Conservation (phyloP, 2,329 filamentous ascomycete species). For the Cladosporium sp. region DNA sequence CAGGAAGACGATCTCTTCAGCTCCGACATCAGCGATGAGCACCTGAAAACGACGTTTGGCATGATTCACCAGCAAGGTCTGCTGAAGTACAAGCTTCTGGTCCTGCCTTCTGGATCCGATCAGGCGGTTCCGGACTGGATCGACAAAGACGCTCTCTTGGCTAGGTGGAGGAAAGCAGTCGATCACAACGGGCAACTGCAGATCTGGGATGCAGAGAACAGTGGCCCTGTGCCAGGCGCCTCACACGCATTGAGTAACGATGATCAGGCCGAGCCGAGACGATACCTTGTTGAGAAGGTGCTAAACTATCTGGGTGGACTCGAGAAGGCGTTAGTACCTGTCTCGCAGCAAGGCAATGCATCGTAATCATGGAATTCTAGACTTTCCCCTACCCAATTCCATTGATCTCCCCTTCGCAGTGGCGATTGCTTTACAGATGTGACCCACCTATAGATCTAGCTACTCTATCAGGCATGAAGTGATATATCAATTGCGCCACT, state of each 20-base stretch:
- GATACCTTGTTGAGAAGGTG: constrained; percentile 19
- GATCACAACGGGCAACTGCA: constrained; percentile 33
- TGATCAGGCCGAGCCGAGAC: constrained; percentile 40
- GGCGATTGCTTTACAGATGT: too few relatives aligned
- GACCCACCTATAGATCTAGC: too few relatives aligned
- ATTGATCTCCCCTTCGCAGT: too few relatives aligned
- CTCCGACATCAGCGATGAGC: constrained; percentile 59
- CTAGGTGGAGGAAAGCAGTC: constrained; percentile 51
- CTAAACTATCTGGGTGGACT: constrained; percentile 15
- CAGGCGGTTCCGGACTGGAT: constrained; percentile 57
- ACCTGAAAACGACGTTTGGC: constrained; percentile 61
- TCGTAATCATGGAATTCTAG: too few relatives aligned
- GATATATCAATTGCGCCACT: too few relatives aligned
- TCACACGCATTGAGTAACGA: constrained; percentile 47
- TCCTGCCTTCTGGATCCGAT: constrained; percentile 63
- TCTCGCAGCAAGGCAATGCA: background rate
- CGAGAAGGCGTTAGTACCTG: constrained; percentile 1
- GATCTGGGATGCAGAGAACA: constrained; percentile 46
- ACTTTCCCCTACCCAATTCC: too few relatives aligned
- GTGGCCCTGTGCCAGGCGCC: constrained; percentile 45
- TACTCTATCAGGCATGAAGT: too few relatives aligned
- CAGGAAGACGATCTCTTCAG: constrained; percentile 83
- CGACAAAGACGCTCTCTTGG: constrained; percentile 54
- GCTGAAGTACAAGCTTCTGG: constrained; percentile 48
- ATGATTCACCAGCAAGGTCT: constrained; percentile 47